A percentile compares a stretch with the other conserved stretches of the same genome.
Conservation (phyloP, 139 green algal species). For the Coelastrella sp. region DNA sequence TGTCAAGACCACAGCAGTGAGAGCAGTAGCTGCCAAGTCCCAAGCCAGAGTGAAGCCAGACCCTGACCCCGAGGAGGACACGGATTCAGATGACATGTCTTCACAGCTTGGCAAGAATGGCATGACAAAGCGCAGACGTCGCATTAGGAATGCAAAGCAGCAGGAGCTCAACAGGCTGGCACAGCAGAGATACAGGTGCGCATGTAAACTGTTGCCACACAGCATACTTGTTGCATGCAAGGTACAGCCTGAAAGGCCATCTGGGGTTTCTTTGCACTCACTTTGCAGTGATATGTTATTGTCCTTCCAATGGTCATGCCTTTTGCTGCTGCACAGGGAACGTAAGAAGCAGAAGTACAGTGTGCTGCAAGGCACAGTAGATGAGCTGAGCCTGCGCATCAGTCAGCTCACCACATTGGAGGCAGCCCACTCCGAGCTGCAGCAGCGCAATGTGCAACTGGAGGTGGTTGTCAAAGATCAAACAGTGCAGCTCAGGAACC, state of each 20-base stretch:
- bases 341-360: conserved; percentile 63
- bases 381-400: conserved; percentile 42
- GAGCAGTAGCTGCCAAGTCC: neutral
- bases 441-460: conserved; percentile 35
- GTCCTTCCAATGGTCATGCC: neutral
- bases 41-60: neutral
- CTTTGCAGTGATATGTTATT: neutral
- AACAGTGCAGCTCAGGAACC: neutral
- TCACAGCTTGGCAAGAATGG: conserved; percentile 2
- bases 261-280: neutral
- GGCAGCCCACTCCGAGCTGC: conserved; percentile 43
- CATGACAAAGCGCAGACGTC: conserved; percentile 49
- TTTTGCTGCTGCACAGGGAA: conserved; percentile 39
- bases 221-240: too few relatives aligned
- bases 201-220: neutral
- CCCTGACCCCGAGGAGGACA: conserved; percentile 30
- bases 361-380: conserved; percentile 51
- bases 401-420: conserved; percentile 44
- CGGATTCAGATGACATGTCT: neutral
- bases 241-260: too few relatives aligned
- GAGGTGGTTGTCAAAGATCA: conserved; percentile 17
- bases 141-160: conserved; percentile 58
- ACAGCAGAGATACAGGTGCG: conserved; percentile 61
- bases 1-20: neutral
- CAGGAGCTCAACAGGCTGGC: conserved; percentile 61